phyloP scores from a whole-genome alignment of 495 filamentous ascomycete species.

The Penicillium salamii region DNA sequence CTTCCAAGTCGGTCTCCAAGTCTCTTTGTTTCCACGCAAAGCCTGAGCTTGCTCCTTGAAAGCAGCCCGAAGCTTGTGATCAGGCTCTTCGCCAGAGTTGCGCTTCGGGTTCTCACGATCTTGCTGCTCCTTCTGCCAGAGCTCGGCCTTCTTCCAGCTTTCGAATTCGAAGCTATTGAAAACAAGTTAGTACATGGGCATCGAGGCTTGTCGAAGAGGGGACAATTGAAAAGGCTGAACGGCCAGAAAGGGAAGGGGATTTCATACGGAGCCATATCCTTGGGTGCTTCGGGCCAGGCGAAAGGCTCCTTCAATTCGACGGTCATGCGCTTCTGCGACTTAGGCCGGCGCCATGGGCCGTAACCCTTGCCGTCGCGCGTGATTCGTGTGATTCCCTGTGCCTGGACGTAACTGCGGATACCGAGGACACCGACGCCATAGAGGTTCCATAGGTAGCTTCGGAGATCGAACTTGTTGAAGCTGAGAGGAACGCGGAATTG shows the following conservation, averaged over 20 bases:
- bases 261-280: constrained; percentile 55
- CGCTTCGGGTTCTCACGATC: constrained; percentile 23
- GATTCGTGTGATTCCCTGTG: constrained; percentile 53
- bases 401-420: constrained; percentile 77
- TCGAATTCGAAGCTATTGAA: constrained; percentile 52
- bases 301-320: constrained; percentile 82
- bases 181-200: constrained; percentile 13
- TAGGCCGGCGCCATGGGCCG: constrained; percentile 53
- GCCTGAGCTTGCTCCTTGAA: constrained; percentile 56
- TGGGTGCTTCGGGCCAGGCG: constrained; percentile 70
- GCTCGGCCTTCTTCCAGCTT: constrained; percentile 34
- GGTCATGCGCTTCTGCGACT: constrained; percentile 82
- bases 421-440: constrained; percentile 66
- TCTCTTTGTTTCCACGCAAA: constrained; percentile 42
- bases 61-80: constrained; percentile 25
- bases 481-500: constrained; percentile 81
- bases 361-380: constrained; percentile 38
- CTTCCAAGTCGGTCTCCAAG: constrained; percentile 48
- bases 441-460: constrained; percentile 78
- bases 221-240: background rate
- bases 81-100: constrained; percentile 28
- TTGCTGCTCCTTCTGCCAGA: constrained; percentile 22
- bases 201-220: background rate
- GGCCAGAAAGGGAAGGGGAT: background rate
- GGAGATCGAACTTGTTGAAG: constrained; percentile 88